A percentile compares a stretch with the other conserved stretches of the same genome.
phyloP scores from a whole-genome alignment of 129 eudicot species.

The Solidago caesia region DNA sequence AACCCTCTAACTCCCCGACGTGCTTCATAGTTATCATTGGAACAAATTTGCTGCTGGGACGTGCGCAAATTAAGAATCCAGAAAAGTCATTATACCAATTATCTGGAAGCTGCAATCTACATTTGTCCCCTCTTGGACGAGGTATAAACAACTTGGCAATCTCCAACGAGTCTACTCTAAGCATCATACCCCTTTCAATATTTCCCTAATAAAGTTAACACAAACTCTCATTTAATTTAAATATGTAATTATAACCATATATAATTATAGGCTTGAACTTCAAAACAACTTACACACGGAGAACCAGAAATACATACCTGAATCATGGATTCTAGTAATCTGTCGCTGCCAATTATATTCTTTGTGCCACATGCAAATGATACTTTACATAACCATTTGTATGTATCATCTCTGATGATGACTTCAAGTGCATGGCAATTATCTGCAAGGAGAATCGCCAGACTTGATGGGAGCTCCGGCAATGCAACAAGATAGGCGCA shows the following conservation, averaged over 20 bases:
- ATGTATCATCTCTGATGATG: not conserved
- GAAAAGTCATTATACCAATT: conserved; percentile 3
- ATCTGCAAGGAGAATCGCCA: not conserved
- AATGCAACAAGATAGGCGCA: not conserved
- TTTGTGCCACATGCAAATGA: too few relatives aligned
- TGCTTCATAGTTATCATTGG: not conserved
- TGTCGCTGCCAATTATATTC: not conserved
- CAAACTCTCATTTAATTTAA: too few relatives aligned
- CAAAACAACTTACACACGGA: too few relatives aligned
- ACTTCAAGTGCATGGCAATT: not conserved
- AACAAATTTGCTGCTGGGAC: too few relatives aligned
- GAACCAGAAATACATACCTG: conserved; percentile 1
- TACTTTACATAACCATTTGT: conserved; percentile 21
- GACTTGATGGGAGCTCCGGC: conserved; percentile 21
- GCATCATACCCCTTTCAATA: not conserved
- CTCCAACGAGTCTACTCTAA: not conserved
- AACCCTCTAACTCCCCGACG: not conserved
- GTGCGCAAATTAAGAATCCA: too few relatives aligned
- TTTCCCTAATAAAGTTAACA: not conserved
- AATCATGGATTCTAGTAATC: conserved; percentile 1
- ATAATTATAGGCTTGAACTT: too few relatives aligned
- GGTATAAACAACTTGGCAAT: not conserved
- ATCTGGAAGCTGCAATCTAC: conserved; percentile 2
- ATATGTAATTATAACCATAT: too few relatives aligned
- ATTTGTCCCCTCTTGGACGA: not conserved